Evolutionary conservation across 2,329 filamentous ascomycete genomes (phyloP).

Genomic region (Simplicillium sp.): DNA sequence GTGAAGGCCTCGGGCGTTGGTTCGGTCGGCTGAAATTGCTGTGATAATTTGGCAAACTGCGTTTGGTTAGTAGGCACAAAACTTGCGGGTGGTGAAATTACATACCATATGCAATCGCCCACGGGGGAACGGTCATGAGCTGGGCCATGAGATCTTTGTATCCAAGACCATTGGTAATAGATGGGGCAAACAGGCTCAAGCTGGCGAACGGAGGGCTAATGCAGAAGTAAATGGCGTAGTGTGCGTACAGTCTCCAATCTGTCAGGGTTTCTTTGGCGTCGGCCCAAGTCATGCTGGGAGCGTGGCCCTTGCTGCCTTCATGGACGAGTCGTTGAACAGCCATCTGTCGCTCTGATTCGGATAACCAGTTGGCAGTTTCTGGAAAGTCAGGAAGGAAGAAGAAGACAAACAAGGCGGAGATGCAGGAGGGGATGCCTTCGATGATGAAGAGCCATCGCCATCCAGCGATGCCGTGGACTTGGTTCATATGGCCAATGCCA

Average conservation of each 20-base stretch:
- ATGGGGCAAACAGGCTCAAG: constrained; percentile 52
- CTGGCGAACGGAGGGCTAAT: constrained; percentile 46
- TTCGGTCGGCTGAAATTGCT: constrained; percentile 54
- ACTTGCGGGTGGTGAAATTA: not conserved
- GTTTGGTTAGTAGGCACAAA: constrained; percentile 3
- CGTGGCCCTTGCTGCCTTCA: constrained; percentile 44
- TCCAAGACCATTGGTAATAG: constrained; percentile 45
- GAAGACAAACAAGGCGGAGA: constrained; percentile 53
- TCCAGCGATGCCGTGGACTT: constrained; percentile 47
- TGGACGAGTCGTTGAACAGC: constrained; percentile 30
- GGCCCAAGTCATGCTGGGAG: constrained; percentile 52
- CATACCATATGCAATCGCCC: constrained; percentile 47
- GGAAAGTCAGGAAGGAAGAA: constrained; percentile 63
- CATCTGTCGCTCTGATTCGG: constrained; percentile 48
- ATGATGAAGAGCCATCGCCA: constrained; percentile 62
- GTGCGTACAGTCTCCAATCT: constrained; percentile 58
- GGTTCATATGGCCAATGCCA: constrained; percentile 63
- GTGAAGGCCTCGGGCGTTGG: constrained; percentile 42
- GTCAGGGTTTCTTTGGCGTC: constrained; percentile 62
- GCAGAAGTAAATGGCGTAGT: constrained; percentile 47
- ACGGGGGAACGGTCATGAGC: constrained; percentile 58
- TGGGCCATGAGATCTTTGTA: constrained; percentile 47
- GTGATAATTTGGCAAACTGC: constrained; percentile 28
- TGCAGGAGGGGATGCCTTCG: constrained; percentile 55
- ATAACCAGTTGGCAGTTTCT: constrained; percentile 54